phyloP scores from a whole-genome alignment of 768 basidiomycete species.

The Crepidotus variabilis region DNA sequence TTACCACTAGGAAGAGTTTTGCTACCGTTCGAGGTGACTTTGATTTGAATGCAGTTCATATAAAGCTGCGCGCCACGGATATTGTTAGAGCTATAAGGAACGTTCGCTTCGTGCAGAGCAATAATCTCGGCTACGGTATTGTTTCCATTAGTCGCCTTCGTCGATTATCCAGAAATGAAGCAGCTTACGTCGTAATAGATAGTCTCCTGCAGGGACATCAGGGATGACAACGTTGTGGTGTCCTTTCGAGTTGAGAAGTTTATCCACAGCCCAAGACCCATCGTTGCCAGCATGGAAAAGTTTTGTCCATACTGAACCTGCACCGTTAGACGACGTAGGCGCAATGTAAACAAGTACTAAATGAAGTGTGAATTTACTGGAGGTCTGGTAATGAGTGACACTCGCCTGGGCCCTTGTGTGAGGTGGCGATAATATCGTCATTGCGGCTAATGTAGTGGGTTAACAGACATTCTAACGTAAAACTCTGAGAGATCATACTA shows the following conservation, averaged over 20 bases:
- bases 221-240: constrained; percentile 31
- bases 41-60: constrained; percentile 45
- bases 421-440: constrained; percentile 33
- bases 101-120: constrained; percentile 29
- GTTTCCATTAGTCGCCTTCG: constrained; percentile 21
- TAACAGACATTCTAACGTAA: not conserved
- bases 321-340: constrained; percentile 23
- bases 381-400: not conserved
- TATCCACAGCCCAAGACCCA: constrained; percentile 28
- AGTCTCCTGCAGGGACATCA: constrained; percentile 29
- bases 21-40: constrained; percentile 29
- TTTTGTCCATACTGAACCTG: constrained; percentile 31
- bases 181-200: constrained; percentile 29
- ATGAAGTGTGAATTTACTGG: not conserved
- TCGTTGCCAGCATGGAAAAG: constrained; percentile 24
- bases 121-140: constrained; percentile 31
- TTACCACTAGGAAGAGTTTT: constrained; percentile 23
- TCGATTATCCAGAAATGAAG: not conserved
- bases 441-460: constrained; percentile 21
- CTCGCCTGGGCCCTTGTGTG: constrained; percentile 32
- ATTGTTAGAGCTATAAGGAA: constrained; percentile 23
- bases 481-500: constrained; percentile 13
- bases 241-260: constrained; percentile 25
- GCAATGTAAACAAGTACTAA: constrained; percentile 31
- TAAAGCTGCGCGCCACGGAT: constrained; percentile 45